A percentile compares a stretch with the other conserved stretches of the same genome.
These are phyloP conservation scores for Dryadomyces quercus-mongolicae DNA, from an alignment of 2,329 filamentous ascomycete species.

Conservation along the genomic window DNA sequence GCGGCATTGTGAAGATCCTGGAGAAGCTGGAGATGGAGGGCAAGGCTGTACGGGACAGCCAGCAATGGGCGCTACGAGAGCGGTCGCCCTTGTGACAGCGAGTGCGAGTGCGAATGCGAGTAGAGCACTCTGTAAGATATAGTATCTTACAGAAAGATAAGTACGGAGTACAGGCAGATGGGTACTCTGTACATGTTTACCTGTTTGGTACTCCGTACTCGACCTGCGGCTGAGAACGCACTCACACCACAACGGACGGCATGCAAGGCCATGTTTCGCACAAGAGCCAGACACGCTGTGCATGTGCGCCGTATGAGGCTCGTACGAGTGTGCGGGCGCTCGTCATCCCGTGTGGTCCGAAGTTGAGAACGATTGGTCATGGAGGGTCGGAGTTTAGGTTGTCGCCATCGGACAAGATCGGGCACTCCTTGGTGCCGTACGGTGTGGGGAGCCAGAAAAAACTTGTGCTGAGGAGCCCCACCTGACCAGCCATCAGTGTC, in stretches of 20 bases:
- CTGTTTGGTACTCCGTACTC: too few relatives aligned
- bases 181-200: too few relatives aligned
- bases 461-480: not conserved
- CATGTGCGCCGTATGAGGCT: not conserved
- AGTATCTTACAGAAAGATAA: too few relatives aligned
- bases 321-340: not conserved
- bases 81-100: slow-evolving; percentile 27
- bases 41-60: slow-evolving; percentile 35
- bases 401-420: not conserved
- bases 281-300: too few relatives aligned
- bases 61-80: slow-evolving; percentile 30
- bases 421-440: not conserved
- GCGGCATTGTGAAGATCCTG: slow-evolving; percentile 67
- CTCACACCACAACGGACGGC: too few relatives aligned
- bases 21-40: slow-evolving; percentile 67
- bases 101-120: not conserved
- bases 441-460: not conserved
- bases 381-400: too few relatives aligned
- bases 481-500: not conserved
- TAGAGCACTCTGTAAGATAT: too few relatives aligned
- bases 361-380: too few relatives aligned
- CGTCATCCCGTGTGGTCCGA: too few relatives aligned
- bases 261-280: too few relatives aligned
- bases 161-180: too few relatives aligned
- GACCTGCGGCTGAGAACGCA: too few relatives aligned